Conservation (phyloP, 768 basidiomycete species). For the Mycena chlorophos region DNA sequence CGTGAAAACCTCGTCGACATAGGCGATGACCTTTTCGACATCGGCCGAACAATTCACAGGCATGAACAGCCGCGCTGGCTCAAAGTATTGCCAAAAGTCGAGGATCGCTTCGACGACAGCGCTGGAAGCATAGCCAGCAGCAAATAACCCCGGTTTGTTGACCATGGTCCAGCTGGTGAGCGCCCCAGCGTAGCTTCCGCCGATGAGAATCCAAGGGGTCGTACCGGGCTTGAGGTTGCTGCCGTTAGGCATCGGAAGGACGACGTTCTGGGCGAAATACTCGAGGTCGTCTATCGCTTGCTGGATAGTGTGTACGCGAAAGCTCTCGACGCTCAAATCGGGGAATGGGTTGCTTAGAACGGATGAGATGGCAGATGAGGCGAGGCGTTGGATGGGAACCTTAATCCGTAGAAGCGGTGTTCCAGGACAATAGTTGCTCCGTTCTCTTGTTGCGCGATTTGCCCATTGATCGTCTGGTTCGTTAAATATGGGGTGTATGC, state of each 20-base stretch:
- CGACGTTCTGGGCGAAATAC: slow-evolving; percentile 66
- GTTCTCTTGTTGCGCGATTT: slow-evolving; percentile 63
- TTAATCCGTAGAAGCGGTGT: slow-evolving; percentile 70
- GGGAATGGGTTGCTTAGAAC: slow-evolving; percentile 58
- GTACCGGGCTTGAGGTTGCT: slow-evolving; percentile 57
- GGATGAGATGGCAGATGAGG: not conserved
- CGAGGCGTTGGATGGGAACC: not conserved
- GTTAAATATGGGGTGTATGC: slow-evolving; percentile 62
- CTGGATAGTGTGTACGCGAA: slow-evolving; percentile 64
- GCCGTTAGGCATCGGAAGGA: slow-evolving; percentile 67
- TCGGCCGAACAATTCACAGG: slow-evolving; percentile 74
- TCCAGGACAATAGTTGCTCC: slow-evolving; percentile 66
- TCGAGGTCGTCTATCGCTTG: slow-evolving; percentile 74
- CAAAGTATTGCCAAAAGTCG: slow-evolving; percentile 74
- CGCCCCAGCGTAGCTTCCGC: slow-evolving; percentile 53
- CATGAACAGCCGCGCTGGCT: slow-evolving; percentile 68
- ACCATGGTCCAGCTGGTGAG: slow-evolving; percentile 68
- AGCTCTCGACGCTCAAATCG: slow-evolving; percentile 57
- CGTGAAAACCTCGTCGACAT: slow-evolving; percentile 57
- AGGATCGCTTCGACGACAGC: slow-evolving; percentile 64
- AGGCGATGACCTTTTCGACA: slow-evolving; percentile 59
- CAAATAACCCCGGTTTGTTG: slow-evolving; percentile 63
- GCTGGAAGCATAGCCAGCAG: slow-evolving; percentile 66
- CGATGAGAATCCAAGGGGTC: slow-evolving; percentile 51
- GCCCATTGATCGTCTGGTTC: slow-evolving; percentile 62